A percentile compares a stretch with the other conserved stretches of the same genome.
Evolutionary conservation across 441 rosid species (phyloP).

Genomic region (Gossypium schwendimanii): DNA sequence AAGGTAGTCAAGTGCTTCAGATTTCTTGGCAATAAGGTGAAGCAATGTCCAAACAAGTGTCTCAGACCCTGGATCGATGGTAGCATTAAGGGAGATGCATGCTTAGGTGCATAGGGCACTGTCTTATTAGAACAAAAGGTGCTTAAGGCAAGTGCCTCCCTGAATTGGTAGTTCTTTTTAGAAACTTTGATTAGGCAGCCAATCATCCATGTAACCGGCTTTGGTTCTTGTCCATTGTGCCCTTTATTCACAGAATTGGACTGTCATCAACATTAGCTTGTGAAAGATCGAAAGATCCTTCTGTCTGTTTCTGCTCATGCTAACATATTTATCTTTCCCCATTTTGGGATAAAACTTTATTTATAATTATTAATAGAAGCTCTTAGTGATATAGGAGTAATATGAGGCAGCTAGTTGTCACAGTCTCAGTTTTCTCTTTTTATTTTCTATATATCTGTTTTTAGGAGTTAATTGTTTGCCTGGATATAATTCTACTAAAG

Average conservation of each 20-base stretch:
- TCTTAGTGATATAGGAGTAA: not conserved
- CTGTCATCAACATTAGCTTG: not conserved
- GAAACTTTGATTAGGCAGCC: not conserved
- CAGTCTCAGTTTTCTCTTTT: not conserved
- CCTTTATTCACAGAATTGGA: not conserved
- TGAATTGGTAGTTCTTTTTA: not conserved
- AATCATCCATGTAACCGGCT: not conserved
- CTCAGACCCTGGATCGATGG: not conserved
- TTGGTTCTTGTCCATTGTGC: not conserved
- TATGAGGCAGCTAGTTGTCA: not conserved
- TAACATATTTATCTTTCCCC: not conserved
- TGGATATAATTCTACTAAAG: not conserved
- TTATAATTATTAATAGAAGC: not conserved
- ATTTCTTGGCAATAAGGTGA: not conserved
- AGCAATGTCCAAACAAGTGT: not conserved
- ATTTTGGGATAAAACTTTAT: not conserved
- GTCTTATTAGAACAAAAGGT: not conserved
- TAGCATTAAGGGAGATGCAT: not conserved
- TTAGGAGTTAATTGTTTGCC: not conserved
- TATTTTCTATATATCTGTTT: not conserved
- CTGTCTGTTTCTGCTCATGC: not conserved
- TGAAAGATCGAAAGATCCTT: not conserved
- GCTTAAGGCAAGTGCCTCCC: not conserved
- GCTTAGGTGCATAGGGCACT: not conserved
- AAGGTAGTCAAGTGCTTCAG: not conserved